These are phyloP conservation scores for Microstegium vimineum DNA, from an alignment of 176 grass and related monocot genomes.

Conservation along the genomic window DNA sequence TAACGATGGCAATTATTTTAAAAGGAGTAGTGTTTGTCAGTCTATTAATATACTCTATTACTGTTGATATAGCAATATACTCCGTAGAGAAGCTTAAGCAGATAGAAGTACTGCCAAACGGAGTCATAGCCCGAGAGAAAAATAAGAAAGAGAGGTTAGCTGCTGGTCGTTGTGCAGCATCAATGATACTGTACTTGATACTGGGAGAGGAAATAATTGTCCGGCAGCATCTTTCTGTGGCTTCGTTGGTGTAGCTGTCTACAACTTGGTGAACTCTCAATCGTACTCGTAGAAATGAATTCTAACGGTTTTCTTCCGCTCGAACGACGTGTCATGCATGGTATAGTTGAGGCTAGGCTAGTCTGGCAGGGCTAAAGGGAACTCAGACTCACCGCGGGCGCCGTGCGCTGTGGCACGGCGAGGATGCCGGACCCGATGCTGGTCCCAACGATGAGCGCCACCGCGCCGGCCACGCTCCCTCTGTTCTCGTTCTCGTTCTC, in stretches of 20 bases:
- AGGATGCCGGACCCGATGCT: slow-evolving; percentile 96
- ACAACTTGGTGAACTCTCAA: background rate
- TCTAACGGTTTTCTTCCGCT: background rate
- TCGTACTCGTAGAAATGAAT: background rate
- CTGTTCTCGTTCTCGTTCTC: slow-evolving; percentile 34
- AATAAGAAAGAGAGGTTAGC: no score
- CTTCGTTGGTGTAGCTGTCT: background rate
- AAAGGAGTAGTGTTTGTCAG: no score
- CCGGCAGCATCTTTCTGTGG: background rate
- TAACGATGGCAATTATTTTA: no score
- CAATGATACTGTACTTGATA: no score
- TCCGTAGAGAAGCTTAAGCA: no score
- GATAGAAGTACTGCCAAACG: no score
- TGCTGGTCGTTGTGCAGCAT: no score
- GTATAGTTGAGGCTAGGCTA: background rate
- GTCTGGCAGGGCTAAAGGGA: background rate
- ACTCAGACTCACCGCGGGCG: slow-evolving; percentile 48
- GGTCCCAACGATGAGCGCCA: slow-evolving; percentile 73
- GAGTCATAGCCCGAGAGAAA: no score
- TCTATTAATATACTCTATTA: no score
- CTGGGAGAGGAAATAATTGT: no score
- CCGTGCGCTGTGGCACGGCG: slow-evolving; percentile 67
- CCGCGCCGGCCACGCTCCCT: slow-evolving; percentile 64
- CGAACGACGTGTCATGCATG: background rate
- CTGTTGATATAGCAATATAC: no score